A percentile compares a stretch with the other conserved stretches of the same genome.
Evolutionary conservation across 2,329 filamentous ascomycete genomes (phyloP).

Genomic region (Microdochium trichocladiopsis): DNA sequence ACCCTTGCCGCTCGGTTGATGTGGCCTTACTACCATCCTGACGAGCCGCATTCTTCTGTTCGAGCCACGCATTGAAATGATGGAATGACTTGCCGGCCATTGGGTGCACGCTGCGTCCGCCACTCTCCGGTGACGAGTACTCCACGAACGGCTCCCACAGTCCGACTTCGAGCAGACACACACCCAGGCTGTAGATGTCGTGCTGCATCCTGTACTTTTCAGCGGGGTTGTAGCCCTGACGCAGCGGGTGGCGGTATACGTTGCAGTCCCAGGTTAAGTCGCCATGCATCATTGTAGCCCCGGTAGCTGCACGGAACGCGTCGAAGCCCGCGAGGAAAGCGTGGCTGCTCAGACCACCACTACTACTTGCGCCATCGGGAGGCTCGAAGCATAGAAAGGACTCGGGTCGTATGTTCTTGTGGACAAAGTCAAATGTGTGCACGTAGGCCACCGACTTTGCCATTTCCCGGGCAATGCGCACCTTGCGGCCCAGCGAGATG

Average conservation of each 20-base stretch:
- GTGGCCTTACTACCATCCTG: background rate
- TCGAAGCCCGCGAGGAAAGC: constrained; percentile 38
- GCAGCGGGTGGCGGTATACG: constrained; percentile 40
- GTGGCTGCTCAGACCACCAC: background rate
- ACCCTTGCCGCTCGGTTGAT: background rate
- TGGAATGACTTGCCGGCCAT: background rate
- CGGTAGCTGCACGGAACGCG: constrained; percentile 25
- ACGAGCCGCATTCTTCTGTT: background rate
- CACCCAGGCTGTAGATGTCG: constrained; percentile 49
- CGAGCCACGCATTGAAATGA: background rate
- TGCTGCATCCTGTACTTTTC: constrained; percentile 42
- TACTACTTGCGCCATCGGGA: background rate
- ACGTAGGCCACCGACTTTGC: constrained; percentile 11
- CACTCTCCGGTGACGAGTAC: constrained; percentile 5
- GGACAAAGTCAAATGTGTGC: constrained; percentile 31
- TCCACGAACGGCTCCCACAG: constrained; percentile 31
- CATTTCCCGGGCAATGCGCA: constrained; percentile 20
- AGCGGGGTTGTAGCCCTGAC: constrained; percentile 31
- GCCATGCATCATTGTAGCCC: constrained; percentile 19
- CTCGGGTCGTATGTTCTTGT: constrained; percentile 35
- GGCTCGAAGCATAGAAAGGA: constrained; percentile 20
- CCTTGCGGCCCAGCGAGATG: constrained; percentile 19
- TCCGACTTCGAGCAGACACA: constrained; percentile 45
- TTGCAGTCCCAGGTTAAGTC: constrained; percentile 34
- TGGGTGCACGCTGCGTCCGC: background rate